Conservation (phyloP, 192 early-diverging fungal species). For the Backusella luteola region DNA sequence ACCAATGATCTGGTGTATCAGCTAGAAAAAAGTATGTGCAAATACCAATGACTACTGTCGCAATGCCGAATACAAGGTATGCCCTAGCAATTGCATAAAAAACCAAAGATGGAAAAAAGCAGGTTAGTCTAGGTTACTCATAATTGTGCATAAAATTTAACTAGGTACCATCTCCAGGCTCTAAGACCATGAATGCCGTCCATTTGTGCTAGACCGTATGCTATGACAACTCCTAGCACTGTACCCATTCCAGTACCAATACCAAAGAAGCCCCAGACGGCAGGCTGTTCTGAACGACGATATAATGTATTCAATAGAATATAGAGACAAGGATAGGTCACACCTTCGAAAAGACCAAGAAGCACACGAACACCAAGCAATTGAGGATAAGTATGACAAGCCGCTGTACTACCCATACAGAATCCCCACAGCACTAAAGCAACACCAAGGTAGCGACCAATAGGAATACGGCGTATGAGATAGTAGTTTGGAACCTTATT, state of each 20-base stretch:
- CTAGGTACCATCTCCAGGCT: slow-evolving; percentile 30
- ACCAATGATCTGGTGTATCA: slow-evolving; percentile 12
- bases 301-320: slow-evolving; percentile 22
- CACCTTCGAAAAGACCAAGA: slow-evolving; percentile 24
- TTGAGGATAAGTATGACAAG: slow-evolving; percentile 16
- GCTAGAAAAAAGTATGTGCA: slow-evolving; percentile 20
- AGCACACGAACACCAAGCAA: slow-evolving; percentile 23
- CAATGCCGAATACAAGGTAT: slow-evolving; percentile 22
- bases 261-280: slow-evolving; percentile 7
- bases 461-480: neutral
- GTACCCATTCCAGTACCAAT: slow-evolving; percentile 17
- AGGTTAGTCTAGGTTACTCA: neutral
- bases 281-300: slow-evolving; percentile 16
- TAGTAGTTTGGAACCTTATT: slow-evolving; percentile 11
- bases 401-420: slow-evolving; percentile 3
- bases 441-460: slow-evolving; percentile 11
- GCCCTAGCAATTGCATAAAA: slow-evolving; percentile 13
- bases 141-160: neutral
- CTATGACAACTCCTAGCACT: slow-evolving; percentile 9
- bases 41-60: slow-evolving; percentile 18
- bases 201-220: slow-evolving; percentile 17
- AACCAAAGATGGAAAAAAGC: neutral
- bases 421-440: slow-evolving; percentile 21
- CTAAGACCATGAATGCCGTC: neutral
- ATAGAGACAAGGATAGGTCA: slow-evolving; percentile 17